These are phyloP conservation scores for Aurifilum marmelostoma DNA, from an alignment of 2,329 filamentous ascomycete species.

Conservation along the genomic window DNA sequence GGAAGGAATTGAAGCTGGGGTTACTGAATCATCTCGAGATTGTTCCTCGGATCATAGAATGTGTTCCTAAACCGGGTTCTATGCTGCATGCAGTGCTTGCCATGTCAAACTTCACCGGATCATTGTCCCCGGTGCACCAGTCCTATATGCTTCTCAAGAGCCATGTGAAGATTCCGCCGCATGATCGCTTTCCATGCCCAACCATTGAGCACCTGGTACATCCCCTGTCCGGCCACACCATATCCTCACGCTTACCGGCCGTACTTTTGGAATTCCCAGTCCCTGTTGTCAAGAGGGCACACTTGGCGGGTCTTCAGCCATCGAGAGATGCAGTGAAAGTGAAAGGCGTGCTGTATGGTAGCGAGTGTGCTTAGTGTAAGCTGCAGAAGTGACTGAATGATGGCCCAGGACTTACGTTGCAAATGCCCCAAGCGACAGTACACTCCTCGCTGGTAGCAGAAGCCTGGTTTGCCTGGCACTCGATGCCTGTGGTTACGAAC, in stretches of 20 bases:
- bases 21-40: background rate
- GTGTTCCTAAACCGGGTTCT: slow-evolving; percentile 6
- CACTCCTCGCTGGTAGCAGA: slow-evolving; percentile 97
- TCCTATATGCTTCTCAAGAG: background rate
- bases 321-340: slow-evolving; percentile 99
- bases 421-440: slow-evolving; percentile 98
- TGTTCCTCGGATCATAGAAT: slow-evolving; percentile 16
- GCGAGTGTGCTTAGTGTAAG: slow-evolving; percentile 40
- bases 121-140: background rate
- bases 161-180: no score
- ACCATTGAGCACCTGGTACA: background rate
- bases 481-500: slow-evolving; percentile 67
- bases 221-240: background rate
- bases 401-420: slow-evolving; percentile 73
- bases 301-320: slow-evolving; percentile 99
- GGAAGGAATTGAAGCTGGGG: background rate
- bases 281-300: slow-evolving; percentile 94
- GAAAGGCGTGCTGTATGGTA: slow-evolving; percentile 82
- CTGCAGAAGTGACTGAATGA: background rate
- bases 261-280: slow-evolving; percentile 99
- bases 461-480: slow-evolving; percentile 98
- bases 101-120: slow-evolving; percentile 7
- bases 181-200: background rate
- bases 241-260: slow-evolving; percentile 57
- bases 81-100: slow-evolving; percentile 17